phyloP scores from a whole-genome alignment of 805 yeast genomes.

The Ogataea allantospora region DNA sequence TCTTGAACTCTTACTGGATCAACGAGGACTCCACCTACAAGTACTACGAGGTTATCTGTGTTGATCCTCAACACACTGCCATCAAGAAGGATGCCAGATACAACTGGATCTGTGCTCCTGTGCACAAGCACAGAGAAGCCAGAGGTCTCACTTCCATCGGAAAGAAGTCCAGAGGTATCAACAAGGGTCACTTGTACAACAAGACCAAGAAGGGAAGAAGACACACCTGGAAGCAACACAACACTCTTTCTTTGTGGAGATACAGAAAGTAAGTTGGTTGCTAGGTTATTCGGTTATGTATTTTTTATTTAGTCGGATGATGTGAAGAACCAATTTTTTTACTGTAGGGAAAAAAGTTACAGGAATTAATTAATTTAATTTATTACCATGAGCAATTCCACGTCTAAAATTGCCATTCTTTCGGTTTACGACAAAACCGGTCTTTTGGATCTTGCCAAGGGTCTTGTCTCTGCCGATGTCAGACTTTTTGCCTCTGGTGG shows the following conservation, averaged over 20 bases:
- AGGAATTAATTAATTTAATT: slow-evolving; percentile 10
- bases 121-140: slow-evolving; percentile 99
- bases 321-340: background rate
- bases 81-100: slow-evolving; percentile 97
- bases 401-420: slow-evolving; percentile 84
- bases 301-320: slow-evolving; percentile 4
- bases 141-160: slow-evolving; percentile 99
- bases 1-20: slow-evolving; percentile 99
- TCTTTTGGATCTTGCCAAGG: slow-evolving; percentile 91
- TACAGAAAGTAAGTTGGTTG: slow-evolving; percentile 73
- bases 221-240: slow-evolving; percentile 99
- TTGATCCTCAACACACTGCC: slow-evolving; percentile 98
- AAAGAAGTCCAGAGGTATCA: slow-evolving; percentile 99
- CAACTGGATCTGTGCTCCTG: slow-evolving; percentile 99
- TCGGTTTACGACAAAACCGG: slow-evolving; percentile 99
- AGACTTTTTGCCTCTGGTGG: slow-evolving; percentile 97
- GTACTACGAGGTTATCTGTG: slow-evolving; percentile 96
- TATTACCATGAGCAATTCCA: slow-evolving; percentile 18
- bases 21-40: slow-evolving; percentile 99
- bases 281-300: slow-evolving; percentile 5
- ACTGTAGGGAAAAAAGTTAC: background rate
- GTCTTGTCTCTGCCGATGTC: slow-evolving; percentile 82
- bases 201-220: slow-evolving; percentile 98
- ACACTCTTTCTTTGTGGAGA: slow-evolving; percentile 99
- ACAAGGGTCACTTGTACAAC: slow-evolving; percentile 99